A percentile compares a stretch with the other conserved stretches of the same genome.
phyloP scores from a whole-genome alignment of 352 stramenopile species.

The Thraustochytrium aureum region DNA sequence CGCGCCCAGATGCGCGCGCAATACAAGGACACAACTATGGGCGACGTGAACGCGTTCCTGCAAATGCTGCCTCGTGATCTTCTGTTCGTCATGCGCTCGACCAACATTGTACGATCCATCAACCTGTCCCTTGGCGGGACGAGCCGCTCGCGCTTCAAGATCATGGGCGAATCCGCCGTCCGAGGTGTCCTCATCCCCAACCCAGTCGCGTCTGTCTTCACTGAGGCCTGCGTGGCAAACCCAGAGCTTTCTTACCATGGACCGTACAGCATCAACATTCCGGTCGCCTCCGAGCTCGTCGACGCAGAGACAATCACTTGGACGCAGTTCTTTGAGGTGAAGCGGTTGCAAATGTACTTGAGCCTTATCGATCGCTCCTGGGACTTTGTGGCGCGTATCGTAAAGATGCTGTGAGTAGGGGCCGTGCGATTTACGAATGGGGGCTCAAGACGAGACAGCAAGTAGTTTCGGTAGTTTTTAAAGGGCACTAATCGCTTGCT shows the following conservation, averaged over 20 bases:
- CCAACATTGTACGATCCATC: conserved; percentile 81
- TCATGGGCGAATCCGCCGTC: conserved; percentile 57
- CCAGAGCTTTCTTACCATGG: background rate
- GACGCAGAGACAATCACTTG: conserved; percentile 30
- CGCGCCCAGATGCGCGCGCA: conserved; percentile 65
- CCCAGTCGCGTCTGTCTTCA: background rate
- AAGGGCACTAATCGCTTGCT: background rate
- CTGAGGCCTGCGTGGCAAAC: background rate
- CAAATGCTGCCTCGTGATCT: conserved; percentile 80
- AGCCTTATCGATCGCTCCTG: conserved; percentile 42
- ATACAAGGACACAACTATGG: conserved; percentile 67
- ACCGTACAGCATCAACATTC: conserved; percentile 38
- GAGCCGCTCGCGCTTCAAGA: conserved; percentile 61
- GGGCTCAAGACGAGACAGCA: background rate
- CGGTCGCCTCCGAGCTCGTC: conserved; percentile 49
- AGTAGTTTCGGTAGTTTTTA: background rate
- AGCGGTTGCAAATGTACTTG: conserved; percentile 21
- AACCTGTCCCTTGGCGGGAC: conserved; percentile 80
- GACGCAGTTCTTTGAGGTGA: conserved; percentile 43
- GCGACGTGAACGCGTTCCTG: conserved; percentile 71
- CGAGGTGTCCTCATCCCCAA: conserved; percentile 45
- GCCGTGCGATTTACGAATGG: background rate
- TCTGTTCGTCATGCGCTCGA: conserved; percentile 83
- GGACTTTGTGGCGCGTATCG: background rate
- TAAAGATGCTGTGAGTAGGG: conserved; percentile 1